Percentiles rank a stretch among this genome's conserved stretches.
These are phyloP conservation scores for Fraxinus angustifolia DNA, from an alignment of 305 asterid genomes.

Conservation along the genomic window DNA sequence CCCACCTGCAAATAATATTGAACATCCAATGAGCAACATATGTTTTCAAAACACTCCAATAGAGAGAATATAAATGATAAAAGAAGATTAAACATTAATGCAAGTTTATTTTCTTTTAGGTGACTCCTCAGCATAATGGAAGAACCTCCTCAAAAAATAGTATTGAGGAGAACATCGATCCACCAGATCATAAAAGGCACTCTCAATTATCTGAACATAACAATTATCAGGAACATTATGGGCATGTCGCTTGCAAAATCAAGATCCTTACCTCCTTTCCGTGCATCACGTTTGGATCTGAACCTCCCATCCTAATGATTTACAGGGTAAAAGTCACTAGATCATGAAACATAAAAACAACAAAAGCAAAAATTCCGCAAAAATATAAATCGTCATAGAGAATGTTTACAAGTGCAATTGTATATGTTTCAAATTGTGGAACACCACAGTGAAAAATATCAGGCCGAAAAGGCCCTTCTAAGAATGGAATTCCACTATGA, in stretches of 20 bases:
- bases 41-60: conserved; percentile 22
- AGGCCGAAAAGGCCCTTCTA: not conserved
- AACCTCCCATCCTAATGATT: conserved; percentile 86
- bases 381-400: conserved; percentile 11
- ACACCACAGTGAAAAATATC: not conserved
- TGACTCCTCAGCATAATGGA: not conserved
- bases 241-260: conserved; percentile 16
- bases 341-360: conserved; percentile 21
- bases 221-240: conserved; percentile 4
- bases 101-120: not conserved
- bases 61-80: not conserved
- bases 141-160: conserved; percentile 4
- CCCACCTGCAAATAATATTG: conserved; percentile 58
- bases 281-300: conserved; percentile 93
- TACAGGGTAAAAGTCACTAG: conserved; percentile 38
- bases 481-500: not conserved
- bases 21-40: conserved; percentile 5
- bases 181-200: not conserved
- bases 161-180: not conserved
- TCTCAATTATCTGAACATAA: not conserved
- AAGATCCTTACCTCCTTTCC: conserved; percentile 80
- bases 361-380: conserved; percentile 15
- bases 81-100: not conserved
- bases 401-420: not conserved
- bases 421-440: not conserved